Evolutionary conservation across 306 rosid genomes (phyloP).

Genomic region (Lathyrus tuberosus): DNA sequence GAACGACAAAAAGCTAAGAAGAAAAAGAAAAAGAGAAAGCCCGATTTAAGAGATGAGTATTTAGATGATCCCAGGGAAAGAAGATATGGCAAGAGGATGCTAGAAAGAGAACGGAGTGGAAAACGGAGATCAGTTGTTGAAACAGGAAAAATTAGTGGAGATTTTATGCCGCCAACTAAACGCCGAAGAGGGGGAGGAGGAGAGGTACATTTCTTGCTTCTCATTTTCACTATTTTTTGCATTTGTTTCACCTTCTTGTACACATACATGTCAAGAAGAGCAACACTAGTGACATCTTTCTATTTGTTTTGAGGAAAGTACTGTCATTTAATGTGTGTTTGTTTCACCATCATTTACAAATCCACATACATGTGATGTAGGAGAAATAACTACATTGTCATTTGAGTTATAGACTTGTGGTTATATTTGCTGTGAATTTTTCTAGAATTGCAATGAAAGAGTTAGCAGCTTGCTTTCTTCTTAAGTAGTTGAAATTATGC

Average conservation of each 20-base stretch:
- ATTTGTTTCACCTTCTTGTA: constrained; percentile 34
- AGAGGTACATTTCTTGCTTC: constrained; percentile 51
- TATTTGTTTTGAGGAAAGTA: background rate
- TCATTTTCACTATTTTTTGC: constrained; percentile 29
- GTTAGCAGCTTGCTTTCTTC: constrained; percentile 10
- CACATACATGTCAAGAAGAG: constrained; percentile 23
- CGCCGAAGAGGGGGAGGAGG: constrained; percentile 99
- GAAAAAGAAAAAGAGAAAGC: constrained; percentile 69
- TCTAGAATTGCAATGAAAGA: constrained; percentile 18
- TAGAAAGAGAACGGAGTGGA: constrained; percentile 68
- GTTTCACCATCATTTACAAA: background rate
- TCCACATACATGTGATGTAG: background rate
- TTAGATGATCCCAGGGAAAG: constrained; percentile 68
- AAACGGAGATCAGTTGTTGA: constrained; percentile 73
- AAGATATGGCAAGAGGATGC: constrained; percentile 71
- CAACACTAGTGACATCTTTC: background rate
- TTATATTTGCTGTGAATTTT: constrained; percentile 14
- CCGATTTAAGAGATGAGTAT: constrained; percentile 64
- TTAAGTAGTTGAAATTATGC: constrained; percentile 19
- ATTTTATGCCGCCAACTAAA: constrained; percentile 60
- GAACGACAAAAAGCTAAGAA: constrained; percentile 82
- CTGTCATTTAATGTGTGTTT: constrained; percentile 7
- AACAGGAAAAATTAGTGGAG: constrained; percentile 64
- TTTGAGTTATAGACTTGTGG: background rate
- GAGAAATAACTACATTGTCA: background rate